These are phyloP conservation scores for Acanthamoeba castellanii DNA, from an alignment of 208 protist species.

Conservation along the genomic window DNA sequence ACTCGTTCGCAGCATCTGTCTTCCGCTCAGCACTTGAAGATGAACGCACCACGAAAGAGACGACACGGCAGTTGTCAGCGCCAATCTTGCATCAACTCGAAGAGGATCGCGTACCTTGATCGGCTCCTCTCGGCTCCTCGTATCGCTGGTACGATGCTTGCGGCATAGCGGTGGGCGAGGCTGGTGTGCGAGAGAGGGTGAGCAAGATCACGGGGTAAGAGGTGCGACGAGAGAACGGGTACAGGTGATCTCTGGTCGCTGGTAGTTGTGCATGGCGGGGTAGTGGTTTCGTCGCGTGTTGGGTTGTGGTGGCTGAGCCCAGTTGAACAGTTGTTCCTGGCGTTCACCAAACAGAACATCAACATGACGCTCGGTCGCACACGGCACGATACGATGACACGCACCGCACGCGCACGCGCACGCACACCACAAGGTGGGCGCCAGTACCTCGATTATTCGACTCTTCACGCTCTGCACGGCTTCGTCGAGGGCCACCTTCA, in stretches of 20 bases:
- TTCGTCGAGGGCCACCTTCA: slow-evolving; percentile 25
- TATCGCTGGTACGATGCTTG: background rate
- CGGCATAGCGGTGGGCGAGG: no score
- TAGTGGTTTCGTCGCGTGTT: slow-evolving; percentile 20
- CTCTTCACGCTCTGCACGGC: slow-evolving; percentile 40
- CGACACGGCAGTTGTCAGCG: no score
- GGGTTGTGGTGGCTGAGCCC: background rate
- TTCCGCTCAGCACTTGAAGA: background rate
- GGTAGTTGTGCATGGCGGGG: background rate
- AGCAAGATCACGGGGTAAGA: no score
- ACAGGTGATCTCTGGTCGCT: background rate
- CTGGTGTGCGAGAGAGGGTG: no score
- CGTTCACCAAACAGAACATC: background rate
- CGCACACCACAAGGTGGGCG: background rate
- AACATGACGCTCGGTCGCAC: background rate
- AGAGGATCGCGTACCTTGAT: background rate
- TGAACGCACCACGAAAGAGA: no score
- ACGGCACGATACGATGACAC: background rate
- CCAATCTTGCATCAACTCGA: no score
- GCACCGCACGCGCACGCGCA: background rate
- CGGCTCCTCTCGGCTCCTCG: background rate
- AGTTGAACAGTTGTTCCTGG: slow-evolving; percentile 37
- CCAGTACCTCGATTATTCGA: background rate
- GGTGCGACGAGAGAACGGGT: background rate
- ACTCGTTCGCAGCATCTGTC: background rate